These are phyloP conservation scores for Podila verticillata DNA, from an alignment of 192 early-diverging fungal genomes.

Conservation along the genomic window DNA sequence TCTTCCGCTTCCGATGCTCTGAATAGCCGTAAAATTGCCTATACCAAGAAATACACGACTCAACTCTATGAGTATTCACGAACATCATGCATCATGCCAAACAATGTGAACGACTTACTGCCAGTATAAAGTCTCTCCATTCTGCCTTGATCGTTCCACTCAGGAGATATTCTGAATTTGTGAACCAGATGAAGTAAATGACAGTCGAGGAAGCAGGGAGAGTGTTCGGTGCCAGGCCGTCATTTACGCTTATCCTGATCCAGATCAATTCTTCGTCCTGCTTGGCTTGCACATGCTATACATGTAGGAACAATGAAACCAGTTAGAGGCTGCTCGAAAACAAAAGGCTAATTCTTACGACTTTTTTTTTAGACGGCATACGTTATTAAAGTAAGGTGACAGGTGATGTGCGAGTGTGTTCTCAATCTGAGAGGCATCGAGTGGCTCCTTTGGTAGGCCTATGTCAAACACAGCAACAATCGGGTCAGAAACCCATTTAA, in stretches of 20 bases:
- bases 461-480: neutral
- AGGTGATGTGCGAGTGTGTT: slow-evolving; percentile 32
- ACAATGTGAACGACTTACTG: slow-evolving; percentile 18
- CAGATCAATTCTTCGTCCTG: slow-evolving; percentile 43
- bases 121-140: slow-evolving; percentile 50
- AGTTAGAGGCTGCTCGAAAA: neutral
- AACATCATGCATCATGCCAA: too few species aligned
- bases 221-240: slow-evolving; percentile 48
- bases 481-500: neutral
- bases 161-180: slow-evolving; percentile 53
- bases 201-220: slow-evolving; percentile 40
- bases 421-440: slow-evolving; percentile 25
- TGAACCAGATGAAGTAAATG: slow-evolving; percentile 56
- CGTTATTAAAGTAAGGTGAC: slow-evolving; percentile 47
- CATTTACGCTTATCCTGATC: slow-evolving; percentile 58
- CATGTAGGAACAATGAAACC: neutral
- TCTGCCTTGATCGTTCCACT: slow-evolving; percentile 46
- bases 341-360: neutral
- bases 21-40: slow-evolving; percentile 52
- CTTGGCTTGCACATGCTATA: slow-evolving; percentile 37
- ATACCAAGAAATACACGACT: neutral
- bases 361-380: neutral
- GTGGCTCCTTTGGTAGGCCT: neutral
- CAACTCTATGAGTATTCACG: neutral
- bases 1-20: slow-evolving; percentile 45